These are phyloP conservation scores for Pseudogymnoascus sp. DNA, from an alignment of 2,329 filamentous ascomycete genomes.

Conservation along the genomic window DNA sequence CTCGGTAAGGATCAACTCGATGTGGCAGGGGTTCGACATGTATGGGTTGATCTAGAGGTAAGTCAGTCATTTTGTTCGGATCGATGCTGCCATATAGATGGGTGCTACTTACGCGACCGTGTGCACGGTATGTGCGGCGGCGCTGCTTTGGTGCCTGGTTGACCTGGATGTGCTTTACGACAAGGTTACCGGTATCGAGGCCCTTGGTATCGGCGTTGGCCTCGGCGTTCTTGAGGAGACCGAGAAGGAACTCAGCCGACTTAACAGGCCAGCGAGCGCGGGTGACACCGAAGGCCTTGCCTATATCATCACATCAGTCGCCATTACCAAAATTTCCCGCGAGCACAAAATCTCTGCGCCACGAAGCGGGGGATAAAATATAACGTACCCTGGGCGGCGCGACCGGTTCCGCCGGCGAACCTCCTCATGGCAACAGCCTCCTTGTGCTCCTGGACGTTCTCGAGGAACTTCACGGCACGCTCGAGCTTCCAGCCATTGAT, in stretches of 20 bases:
- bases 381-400: slow-evolving; percentile 89
- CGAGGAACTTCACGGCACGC: slow-evolving; percentile 91
- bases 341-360: not conserved
- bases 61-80: slow-evolving; percentile 22
- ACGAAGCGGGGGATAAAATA: not conserved
- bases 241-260: slow-evolving; percentile 96
- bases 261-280: slow-evolving; percentile 98
- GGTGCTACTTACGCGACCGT: slow-evolving; percentile 86
- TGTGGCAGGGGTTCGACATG: slow-evolving; percentile 99
- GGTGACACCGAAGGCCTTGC: slow-evolving; percentile 98
- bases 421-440: slow-evolving; percentile 98
- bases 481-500: slow-evolving; percentile 78
- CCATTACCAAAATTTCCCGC: not conserved
- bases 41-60: slow-evolving; percentile 91
- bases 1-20: slow-evolving; percentile 99
- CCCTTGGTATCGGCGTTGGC: slow-evolving; percentile 96
- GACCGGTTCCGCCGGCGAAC: slow-evolving; percentile 92
- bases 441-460: slow-evolving; percentile 95
- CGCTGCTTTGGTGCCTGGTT: slow-evolving; percentile 99
- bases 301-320: slow-evolving; percentile 40
- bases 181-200: slow-evolving; percentile 91
- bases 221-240: slow-evolving; percentile 95
- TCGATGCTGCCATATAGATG: not conserved
- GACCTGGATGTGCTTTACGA: slow-evolving; percentile 99
- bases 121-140: slow-evolving; percentile 98